A percentile compares a stretch with the other conserved stretches of the same genome.
Evolutionary conservation across 73 alveolate species (phyloP).

Genomic region (Urostyla sp.): DNA sequence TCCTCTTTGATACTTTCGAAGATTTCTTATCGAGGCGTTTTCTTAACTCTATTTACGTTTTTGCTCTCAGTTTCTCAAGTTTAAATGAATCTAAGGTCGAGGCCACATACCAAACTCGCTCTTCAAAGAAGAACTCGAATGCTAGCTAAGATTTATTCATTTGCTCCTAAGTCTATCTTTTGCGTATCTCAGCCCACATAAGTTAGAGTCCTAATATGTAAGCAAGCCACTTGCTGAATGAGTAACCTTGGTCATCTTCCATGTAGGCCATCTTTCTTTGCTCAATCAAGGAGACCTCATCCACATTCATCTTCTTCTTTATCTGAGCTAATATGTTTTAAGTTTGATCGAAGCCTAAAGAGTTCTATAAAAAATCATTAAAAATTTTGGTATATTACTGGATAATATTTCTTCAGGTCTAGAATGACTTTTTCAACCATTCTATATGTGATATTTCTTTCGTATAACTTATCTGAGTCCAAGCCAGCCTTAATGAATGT

Average conservation of each 20-base stretch:
- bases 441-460: slow-evolving; percentile 19
- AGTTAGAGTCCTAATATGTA: slow-evolving; percentile 22
- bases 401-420: slow-evolving; percentile 37
- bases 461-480: not conserved
- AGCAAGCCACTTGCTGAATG: slow-evolving; percentile 47
- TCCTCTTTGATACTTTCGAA: not conserved
- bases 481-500: slow-evolving; percentile 32
- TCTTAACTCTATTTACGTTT: not conserved
- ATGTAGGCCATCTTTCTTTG: not conserved
- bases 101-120: slow-evolving; percentile 16
- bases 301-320: slow-evolving; percentile 38
- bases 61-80: slow-evolving; percentile 3
- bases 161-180: slow-evolving; percentile 25
- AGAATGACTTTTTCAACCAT: slow-evolving; percentile 50
- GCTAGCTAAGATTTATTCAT: slow-evolving; percentile 8
- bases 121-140: slow-evolving; percentile 34
- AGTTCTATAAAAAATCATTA: slow-evolving; percentile 2
- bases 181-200: slow-evolving; percentile 38
- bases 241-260: not conserved
- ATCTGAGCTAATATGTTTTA: slow-evolving; percentile 30
- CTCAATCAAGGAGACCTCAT: slow-evolving; percentile 34
- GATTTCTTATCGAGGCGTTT: not conserved
- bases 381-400: not conserved
- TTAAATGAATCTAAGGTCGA: not conserved
- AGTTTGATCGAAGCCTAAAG: slow-evolving; percentile 52